These are phyloP conservation scores for Claviceps sp. DNA, from an alignment of 2,329 filamentous ascomycete species.

Conservation along the genomic window DNA sequence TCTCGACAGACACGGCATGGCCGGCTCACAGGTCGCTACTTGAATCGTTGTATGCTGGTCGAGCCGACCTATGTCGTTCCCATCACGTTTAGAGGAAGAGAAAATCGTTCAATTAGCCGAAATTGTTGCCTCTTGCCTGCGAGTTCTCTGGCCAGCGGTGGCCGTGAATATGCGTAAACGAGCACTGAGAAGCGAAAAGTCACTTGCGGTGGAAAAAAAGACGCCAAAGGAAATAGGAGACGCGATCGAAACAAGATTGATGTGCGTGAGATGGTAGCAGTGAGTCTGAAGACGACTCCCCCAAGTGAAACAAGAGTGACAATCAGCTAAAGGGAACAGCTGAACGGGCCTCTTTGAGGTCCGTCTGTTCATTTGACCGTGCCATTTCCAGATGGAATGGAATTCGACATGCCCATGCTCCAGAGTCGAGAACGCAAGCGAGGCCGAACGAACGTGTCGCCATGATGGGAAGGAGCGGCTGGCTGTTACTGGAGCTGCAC, in stretches of 20 bases:
- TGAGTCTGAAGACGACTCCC: neutral
- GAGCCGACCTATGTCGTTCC: neutral
- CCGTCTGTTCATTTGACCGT: neutral
- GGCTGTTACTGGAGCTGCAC: neutral
- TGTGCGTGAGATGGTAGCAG: neutral
- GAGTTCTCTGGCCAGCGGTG: neutral
- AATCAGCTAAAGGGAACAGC: neutral
- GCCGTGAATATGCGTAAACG: too few relatives aligned
- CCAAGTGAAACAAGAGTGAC: neutral
- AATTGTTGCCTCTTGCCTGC: neutral
- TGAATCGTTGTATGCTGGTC: neutral
- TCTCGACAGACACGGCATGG: slow-evolving; percentile 1
- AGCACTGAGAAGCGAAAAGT: neutral
- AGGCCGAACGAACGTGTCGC: neutral
- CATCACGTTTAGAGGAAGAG: neutral
- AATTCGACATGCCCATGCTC: neutral
- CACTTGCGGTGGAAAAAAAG: neutral
- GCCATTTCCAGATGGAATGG: neutral
- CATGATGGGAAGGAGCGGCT: neutral
- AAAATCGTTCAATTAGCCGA: neutral
- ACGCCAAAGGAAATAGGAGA: neutral
- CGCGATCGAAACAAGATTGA: neutral
- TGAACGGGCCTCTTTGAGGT: neutral
- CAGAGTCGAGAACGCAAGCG: neutral
- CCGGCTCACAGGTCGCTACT: neutral